phyloP scores from a whole-genome alignment of 768 basidiomycete genomes.

The Boletellus emodensis region DNA sequence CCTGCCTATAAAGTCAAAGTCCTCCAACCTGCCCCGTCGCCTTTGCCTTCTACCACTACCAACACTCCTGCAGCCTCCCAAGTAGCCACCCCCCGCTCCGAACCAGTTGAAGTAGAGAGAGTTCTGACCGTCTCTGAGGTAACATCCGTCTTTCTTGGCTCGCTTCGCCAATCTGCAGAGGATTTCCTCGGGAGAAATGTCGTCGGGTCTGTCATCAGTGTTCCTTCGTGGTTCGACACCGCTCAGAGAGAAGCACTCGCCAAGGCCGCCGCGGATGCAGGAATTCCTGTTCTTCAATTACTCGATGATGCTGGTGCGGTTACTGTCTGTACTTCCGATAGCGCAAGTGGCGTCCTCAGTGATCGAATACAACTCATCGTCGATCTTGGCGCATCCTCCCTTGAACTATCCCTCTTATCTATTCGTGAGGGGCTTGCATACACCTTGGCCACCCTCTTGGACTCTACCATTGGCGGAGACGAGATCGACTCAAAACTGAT shows the following conservation, averaged over 20 bases:
- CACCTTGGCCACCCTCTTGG: slow-evolving; percentile 51
- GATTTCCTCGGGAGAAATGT: slow-evolving; percentile 85
- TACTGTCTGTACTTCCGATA: slow-evolving; percentile 51
- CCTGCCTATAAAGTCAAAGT: slow-evolving; percentile 85
- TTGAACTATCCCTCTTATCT: slow-evolving; percentile 65
- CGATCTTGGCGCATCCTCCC: slow-evolving; percentile 75
- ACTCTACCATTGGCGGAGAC: slow-evolving; percentile 53
- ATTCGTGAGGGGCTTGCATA: slow-evolving; percentile 73
- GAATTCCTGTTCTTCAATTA: slow-evolving; percentile 79
- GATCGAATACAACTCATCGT: slow-evolving; percentile 81
- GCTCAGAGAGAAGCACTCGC: slow-evolving; percentile 66
- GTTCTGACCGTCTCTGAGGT: slow-evolving; percentile 81
- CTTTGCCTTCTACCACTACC: slow-evolving; percentile 50
- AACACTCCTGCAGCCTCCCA: slow-evolving; percentile 65
- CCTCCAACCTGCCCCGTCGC: slow-evolving; percentile 73
- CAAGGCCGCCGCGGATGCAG: slow-evolving; percentile 74
- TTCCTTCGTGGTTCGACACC: slow-evolving; percentile 72
- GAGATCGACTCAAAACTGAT: slow-evolving; percentile 79
- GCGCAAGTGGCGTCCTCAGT: slow-evolving; percentile 34
- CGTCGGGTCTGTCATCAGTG: slow-evolving; percentile 77
- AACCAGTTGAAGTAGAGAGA: slow-evolving; percentile 62
- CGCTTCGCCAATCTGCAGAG: slow-evolving; percentile 80
- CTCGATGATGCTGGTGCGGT: slow-evolving; percentile 82
- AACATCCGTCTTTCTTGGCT: slow-evolving; percentile 78
- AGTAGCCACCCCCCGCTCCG: slow-evolving; percentile 67